Base-by-base conservation (phyloP, 1,139 yeast genomes). In the Candida sojae region DNA sequence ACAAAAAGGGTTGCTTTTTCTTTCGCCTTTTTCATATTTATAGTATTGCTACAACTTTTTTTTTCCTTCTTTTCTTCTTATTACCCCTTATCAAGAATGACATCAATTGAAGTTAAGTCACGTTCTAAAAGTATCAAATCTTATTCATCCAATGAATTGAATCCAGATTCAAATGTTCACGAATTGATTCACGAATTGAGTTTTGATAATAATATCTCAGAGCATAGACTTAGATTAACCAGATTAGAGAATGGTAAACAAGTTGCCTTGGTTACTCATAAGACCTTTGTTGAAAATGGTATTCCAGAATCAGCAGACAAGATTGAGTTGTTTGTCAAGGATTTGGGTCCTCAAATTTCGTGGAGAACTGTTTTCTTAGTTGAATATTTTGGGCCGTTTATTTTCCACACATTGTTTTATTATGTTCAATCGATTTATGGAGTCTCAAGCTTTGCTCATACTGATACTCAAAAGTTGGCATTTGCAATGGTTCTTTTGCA, bases 281-380 rank as follows among this genome's bases (percentile, higher is more conserved):
- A 67, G 48, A 60, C 71, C 4, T 67, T 75, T 43, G 56, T 52
- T 45, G 67, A 63, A 34, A 66, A 68, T 51, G 74, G 75, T 8
- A 52, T 71, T 47, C 58, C 62, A 37, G 55, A 57, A 43, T 45
- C 57, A 47, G 61, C 62, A 29, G 50, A 61, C 6, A 62, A 64
- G 44, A 71, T 76, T 40, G 62, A 66, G 9, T 69, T 79, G 23
- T 80, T 68, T 53, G 88, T 86, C 49, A 91, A 92, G 65, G 98
- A 92, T 61, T 77, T 93, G 54, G 99, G 98, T 21, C 95, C 96
- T 1, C 99, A 93, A 70, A 82, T 93, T 52, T 84, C 86, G 3
- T 93, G 98, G 97, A 80, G 88, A 68, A 80, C 92, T 6, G 98
- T 93, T 29, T 93, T 84, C 63, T 60, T 89, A 48, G 74, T 89